Percentiles rank a stretch among this genome's conserved stretches.
phyloP scores from a whole-genome alignment of 129 eudicot species.

The Lactuca saligna region DNA sequence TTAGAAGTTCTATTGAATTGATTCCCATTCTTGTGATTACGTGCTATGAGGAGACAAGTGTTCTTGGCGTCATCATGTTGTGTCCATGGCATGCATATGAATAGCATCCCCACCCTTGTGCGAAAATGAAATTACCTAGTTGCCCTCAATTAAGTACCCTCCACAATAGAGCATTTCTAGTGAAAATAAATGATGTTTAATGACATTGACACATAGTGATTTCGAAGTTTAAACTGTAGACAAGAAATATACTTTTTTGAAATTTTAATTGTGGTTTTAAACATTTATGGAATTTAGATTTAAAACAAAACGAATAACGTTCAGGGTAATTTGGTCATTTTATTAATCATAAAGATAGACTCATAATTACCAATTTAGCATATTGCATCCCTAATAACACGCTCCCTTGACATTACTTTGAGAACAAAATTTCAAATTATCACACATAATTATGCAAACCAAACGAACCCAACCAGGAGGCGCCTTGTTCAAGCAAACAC shows the following conservation, averaged over 20 bases:
- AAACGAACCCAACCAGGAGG: constrained; percentile 11
- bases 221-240: neutral
- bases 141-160: constrained; percentile 3
- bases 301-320: neutral
- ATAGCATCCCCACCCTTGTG: constrained; percentile 26
- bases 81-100: constrained; percentile 34
- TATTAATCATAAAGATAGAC: neutral
- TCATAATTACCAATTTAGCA: constrained; percentile 15
- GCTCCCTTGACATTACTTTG: constrained; percentile 31
- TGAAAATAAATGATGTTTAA: too few relatives aligned
- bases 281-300: neutral
- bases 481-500: constrained; percentile 52
- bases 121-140: constrained; percentile 12
- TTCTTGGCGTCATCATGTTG: constrained; percentile 35
- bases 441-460: constrained; percentile 35
- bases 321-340: constrained; percentile 17
- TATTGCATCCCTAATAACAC: constrained; percentile 30
- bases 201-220: neutral
- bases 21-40: constrained; percentile 39
- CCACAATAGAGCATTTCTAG: neutral
- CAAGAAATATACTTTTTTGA: too few relatives aligned
- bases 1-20: constrained; percentile 7
- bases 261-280: neutral
- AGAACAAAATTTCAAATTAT: constrained; percentile 31
- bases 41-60: constrained; percentile 38